Conservation (phyloP, 805 yeast species). For the Lipomyces oligophaga region DNA sequence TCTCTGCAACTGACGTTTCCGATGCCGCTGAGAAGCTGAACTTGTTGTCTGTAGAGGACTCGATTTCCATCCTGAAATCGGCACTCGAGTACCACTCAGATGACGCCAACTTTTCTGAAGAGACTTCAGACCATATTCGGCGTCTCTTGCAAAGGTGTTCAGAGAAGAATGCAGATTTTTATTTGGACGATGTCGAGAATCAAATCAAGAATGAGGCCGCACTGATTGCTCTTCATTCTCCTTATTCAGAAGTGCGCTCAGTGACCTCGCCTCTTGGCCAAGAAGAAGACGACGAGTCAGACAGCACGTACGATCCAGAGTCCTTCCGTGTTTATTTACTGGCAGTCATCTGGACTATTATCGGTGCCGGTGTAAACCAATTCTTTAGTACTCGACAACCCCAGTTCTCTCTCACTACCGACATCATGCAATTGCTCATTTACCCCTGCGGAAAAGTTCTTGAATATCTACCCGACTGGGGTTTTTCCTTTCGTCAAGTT, state of each 20-base stretch:
- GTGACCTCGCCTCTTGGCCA: constrained; percentile 56
- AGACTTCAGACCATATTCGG: constrained; percentile 38
- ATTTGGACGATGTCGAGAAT: constrained; percentile 10
- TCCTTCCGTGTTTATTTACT: constrained; percentile 54
- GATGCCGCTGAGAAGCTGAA: constrained; percentile 42
- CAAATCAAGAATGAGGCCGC: constrained; percentile 17
- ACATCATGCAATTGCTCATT: constrained; percentile 57
- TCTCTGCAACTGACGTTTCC: not conserved
- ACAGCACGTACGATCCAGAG: too few relatives aligned
- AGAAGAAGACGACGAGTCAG: constrained; percentile 42
- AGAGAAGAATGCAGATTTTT: constrained; percentile 6
- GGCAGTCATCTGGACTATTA: constrained; percentile 35
- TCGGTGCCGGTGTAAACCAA: constrained; percentile 30
- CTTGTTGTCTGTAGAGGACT: constrained; percentile 38
- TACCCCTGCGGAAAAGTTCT: constrained; percentile 55
- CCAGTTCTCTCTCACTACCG: constrained; percentile 47
- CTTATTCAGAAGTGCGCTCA: constrained; percentile 65
- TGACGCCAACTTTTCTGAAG: constrained; percentile 46
- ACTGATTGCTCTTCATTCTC: constrained; percentile 32
- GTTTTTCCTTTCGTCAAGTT: constrained; percentile 40
- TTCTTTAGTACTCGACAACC: constrained; percentile 60
- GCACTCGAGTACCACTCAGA: constrained; percentile 41
- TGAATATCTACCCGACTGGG: constrained; percentile 48
- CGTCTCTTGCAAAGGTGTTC: constrained; percentile 8
- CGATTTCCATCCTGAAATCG: constrained; percentile 39